Conservation (phyloP, 805 yeast genomes). For the Tetrapisispora taiwanensis region DNA sequence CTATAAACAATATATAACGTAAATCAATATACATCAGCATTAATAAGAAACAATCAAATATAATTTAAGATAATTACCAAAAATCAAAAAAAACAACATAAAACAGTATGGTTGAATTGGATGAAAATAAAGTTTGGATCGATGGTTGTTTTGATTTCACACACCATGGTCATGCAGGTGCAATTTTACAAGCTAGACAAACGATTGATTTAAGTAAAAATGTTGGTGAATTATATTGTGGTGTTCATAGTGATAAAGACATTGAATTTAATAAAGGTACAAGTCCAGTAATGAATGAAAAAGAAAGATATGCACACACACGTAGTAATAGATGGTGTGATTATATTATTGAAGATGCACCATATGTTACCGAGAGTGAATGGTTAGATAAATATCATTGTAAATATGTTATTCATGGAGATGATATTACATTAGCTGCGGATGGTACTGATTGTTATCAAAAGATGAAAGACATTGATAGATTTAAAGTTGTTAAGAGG, state of each 20-base stretch:
- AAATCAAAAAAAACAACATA: too few species aligned
- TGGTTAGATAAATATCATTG: constrained; percentile 70
- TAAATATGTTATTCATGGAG: constrained; percentile 94
- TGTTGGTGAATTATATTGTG: constrained; percentile 39
- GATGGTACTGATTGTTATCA: constrained; percentile 91
- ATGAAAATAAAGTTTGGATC: constrained; percentile 60
- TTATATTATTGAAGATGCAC: constrained; percentile 62
- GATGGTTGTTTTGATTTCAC: constrained; percentile 98
- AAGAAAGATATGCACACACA: constrained; percentile 76
- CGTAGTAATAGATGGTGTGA: constrained; percentile 87
- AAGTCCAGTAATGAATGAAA: constrained; percentile 80
- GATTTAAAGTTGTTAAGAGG: constrained; percentile 83
- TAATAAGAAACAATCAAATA: too few species aligned
- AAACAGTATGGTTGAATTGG: constrained; percentile 1
- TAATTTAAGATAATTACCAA: too few species aligned
- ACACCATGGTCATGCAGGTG: constrained; percentile 97
- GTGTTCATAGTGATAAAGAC: constrained; percentile 88
- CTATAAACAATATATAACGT: too few species aligned
- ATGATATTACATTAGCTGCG: constrained; percentile 94
- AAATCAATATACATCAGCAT: too few species aligned
- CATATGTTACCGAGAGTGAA: constrained; percentile 76
- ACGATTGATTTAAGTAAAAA: constrained; percentile 40
- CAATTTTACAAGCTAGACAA: constrained; percentile 84
- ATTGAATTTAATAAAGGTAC: constrained; percentile 83
- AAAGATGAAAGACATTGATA: constrained; percentile 69